phyloP scores from a whole-genome alignment of 2,329 filamentous ascomycete species.

The Bipolaris oryzae region DNA sequence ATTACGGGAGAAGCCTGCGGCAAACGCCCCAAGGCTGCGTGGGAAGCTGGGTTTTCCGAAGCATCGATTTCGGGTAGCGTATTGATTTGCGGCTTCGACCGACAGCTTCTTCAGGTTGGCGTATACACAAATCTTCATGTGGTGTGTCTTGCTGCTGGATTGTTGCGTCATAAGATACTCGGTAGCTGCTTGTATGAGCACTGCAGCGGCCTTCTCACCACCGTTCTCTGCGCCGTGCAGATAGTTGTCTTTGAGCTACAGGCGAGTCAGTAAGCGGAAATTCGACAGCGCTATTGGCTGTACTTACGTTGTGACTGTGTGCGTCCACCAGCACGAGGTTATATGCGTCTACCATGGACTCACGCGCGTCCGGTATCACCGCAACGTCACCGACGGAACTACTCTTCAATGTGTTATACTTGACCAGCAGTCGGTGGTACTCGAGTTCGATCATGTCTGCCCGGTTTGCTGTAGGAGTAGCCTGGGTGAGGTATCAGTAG shows the following conservation, averaged over 20 bases:
- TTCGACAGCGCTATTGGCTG: too few species aligned
- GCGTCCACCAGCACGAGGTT: background rate
- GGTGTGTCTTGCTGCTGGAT: background rate
- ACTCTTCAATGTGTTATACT: background rate
- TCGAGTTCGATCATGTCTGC: background rate
- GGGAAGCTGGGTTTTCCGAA: background rate
- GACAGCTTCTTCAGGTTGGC: background rate
- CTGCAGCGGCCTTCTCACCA: background rate
- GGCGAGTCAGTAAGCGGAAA: background rate
- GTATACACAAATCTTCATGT: background rate
- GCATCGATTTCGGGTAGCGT: background rate
- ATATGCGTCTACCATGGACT: background rate
- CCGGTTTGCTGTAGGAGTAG: background rate
- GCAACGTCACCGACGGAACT: background rate
- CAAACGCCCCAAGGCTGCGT: background rate
- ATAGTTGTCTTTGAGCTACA: background rate
- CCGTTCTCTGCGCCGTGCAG: background rate
- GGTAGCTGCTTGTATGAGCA: background rate
- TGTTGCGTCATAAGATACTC: background rate
- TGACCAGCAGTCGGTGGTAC: background rate
- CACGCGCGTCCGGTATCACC: background rate
- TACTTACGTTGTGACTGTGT: background rate
- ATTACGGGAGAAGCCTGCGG: slow-evolving; percentile 7
- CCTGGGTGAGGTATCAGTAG: background rate
- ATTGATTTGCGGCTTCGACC: background rate